Evolutionary conservation across 305 asterid genomes (phyloP).

Genomic region (Fraxinus nigra): DNA sequence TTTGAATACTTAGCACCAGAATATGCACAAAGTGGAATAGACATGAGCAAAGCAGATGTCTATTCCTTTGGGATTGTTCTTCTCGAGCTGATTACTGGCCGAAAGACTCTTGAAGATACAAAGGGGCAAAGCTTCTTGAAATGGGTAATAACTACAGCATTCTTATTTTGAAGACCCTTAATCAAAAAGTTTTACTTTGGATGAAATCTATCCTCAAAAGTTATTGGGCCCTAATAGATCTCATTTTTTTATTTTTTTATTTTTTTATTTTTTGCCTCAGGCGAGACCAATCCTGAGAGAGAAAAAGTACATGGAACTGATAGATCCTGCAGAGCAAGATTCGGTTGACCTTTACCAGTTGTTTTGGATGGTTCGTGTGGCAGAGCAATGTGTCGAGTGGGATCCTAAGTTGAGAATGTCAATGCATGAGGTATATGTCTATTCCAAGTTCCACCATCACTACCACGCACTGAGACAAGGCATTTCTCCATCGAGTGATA

Average conservation of each 20-base stretch:
- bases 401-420: neutral
- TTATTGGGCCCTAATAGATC: neutral
- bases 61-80: slow-evolving; percentile 62
- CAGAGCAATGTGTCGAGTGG: neutral
- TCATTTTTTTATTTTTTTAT: neutral
- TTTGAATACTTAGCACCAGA: slow-evolving; percentile 63
- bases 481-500: neutral
- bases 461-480: neutral
- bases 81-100: slow-evolving; percentile 52
- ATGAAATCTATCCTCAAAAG: neutral
- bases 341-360: neutral
- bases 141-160: slow-evolving; percentile 42
- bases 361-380: neutral
- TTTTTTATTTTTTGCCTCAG: neutral
- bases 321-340: neutral
- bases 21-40: slow-evolving; percentile 46
- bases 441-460: neutral
- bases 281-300: neutral
- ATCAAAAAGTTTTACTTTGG: neutral
- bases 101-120: slow-evolving; percentile 48
- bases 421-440: neutral
- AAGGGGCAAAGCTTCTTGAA: slow-evolving; percentile 51
- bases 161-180: neutral
- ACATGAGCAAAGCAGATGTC: slow-evolving; percentile 52
- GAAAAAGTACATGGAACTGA: neutral